Base-by-base conservation (phyloP, 129 eudicot species). In the Centrapalus pauciflorus region DNA sequence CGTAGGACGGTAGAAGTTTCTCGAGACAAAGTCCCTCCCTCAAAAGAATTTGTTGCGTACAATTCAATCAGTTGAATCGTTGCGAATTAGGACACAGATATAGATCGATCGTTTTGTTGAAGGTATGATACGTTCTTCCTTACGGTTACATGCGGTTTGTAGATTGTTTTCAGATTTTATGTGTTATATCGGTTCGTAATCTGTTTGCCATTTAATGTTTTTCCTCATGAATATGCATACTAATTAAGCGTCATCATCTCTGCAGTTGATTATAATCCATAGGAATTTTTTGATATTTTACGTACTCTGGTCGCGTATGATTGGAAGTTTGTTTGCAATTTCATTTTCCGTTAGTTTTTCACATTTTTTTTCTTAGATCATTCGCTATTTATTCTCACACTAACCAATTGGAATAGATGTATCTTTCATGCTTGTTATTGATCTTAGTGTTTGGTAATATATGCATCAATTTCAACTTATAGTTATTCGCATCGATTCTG, bases 1-100 rank as follows among this genome's bases (percentile, higher is more conserved):
- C 63, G 63, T 56, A 56, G 63, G 14, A 12, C 38, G 38, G 14
- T 30, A 57, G 64, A 57, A 57, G 64, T 30, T 57, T 57, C 64
- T 57, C 25, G 64, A 57, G 43, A 29, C 43, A 57, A 29, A 57
- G 43, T n/a, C n/a, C 64, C 37, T 3, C 13, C 9, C 64, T 25
- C 14, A 4, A 57, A 29, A 57, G 30, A 0, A 6, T 30, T 19
- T 10, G 41, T 30, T 57, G 64, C 64, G 64, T 57, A 14, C 16
- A 57, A 57, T 57, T 28, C 21, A 29, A 57, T 16, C 64, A 16
- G 43, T 30, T 57, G 43, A 30, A 57, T 57, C 43, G 64, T 41
- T 14, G 64, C 64, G 14, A 26, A 57, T 57, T 30, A 57, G 37
- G 64, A 41, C 43, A 57, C 64, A 20, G 64, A 57, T 57, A 29